Conservation (phyloP, 2,329 filamentous ascomycete species). For the Nemania sp. region DNA sequence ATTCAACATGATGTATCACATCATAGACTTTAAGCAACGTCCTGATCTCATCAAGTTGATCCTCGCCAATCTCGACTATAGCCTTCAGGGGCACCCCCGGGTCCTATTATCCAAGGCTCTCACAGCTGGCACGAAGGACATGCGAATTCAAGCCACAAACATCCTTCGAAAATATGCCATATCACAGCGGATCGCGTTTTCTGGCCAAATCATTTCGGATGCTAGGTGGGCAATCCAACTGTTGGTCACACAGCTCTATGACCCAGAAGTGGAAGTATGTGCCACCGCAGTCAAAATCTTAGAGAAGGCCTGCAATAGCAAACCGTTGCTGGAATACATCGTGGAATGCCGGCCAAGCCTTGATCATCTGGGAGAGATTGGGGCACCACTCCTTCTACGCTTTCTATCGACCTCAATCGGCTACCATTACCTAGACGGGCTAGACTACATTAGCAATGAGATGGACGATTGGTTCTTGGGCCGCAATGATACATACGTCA, state of each 20-base stretch:
- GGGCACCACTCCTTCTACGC: conserved; percentile 85
- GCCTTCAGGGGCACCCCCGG: conserved; percentile 82
- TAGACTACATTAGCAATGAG: conserved; percentile 98
- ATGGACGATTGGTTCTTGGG: conserved; percentile 99
- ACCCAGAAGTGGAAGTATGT: conserved; percentile 95
- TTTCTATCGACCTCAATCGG: conserved; percentile 96
- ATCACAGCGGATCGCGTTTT: conserved; percentile 47
- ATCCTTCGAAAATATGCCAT: conserved; percentile 85
- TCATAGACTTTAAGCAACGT: conserved; percentile 86
- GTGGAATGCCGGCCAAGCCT: conserved; percentile 94
- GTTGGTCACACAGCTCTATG: conserved; percentile 97
- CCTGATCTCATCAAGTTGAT: conserved; percentile 90
- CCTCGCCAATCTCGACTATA: conserved; percentile 90
- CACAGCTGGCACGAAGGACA: conserved; percentile 87
- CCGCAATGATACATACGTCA: conserved; percentile 94
- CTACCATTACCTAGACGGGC: conserved; percentile 93
- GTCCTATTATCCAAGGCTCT: conserved; percentile 93
- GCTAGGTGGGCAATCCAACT: conserved; percentile 96
- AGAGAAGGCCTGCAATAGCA: conserved; percentile 95
- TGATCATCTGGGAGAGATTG: conserved; percentile 95
- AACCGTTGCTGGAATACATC: conserved; percentile 89
- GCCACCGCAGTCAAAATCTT: conserved; percentile 95
- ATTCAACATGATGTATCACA: conserved; percentile 99
- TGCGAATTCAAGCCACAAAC: conserved; percentile 87
- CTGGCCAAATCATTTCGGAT: conserved; percentile 59